These are phyloP conservation scores for Lepiota brunneoincarnata DNA, from an alignment of 768 basidiomycete genomes.

Conservation along the genomic window DNA sequence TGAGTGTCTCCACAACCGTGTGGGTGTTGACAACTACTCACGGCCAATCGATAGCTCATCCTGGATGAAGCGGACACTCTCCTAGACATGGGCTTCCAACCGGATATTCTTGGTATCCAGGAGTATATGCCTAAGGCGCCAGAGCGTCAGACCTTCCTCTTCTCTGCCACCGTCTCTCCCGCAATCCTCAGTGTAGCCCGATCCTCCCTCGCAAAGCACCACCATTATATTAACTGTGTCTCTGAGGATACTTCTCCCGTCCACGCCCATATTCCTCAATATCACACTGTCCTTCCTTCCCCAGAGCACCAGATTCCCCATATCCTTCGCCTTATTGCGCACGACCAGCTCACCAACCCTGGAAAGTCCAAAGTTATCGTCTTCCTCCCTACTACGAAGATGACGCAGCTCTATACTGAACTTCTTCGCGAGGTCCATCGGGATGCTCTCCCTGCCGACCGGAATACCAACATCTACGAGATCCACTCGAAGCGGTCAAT, in stretches of 20 bases:
- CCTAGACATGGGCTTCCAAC: conserved; percentile 89
- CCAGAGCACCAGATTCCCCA: conserved; percentile 75
- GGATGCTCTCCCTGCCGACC: conserved; percentile 46
- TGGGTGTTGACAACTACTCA: neutral
- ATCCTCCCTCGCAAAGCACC: conserved; percentile 53
- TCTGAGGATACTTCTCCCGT: conserved; percentile 59
- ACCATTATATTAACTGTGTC: conserved; percentile 74
- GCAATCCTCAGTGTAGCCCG: conserved; percentile 71
- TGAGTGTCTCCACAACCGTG: conserved; percentile 29
- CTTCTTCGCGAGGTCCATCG: conserved; percentile 51
- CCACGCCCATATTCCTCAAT: conserved; percentile 77
- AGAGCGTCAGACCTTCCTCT: conserved; percentile 86
- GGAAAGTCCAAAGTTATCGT: conserved; percentile 72
- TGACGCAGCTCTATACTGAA: conserved; percentile 72
- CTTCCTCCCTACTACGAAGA: conserved; percentile 83
- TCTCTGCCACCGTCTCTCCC: conserved; percentile 82
- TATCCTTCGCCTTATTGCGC: conserved; percentile 73
- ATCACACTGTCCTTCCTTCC: conserved; percentile 68
- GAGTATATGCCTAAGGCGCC: conserved; percentile 57
- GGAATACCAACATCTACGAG: conserved; percentile 62
- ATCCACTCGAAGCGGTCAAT: conserved; percentile 78
- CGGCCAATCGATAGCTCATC: conserved; percentile 55
- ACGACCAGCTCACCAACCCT: conserved; percentile 79
- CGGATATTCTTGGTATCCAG: conserved; percentile 76
- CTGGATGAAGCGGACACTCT: conserved; percentile 93